These are phyloP conservation scores for Boletellus dicymbophilus DNA, from an alignment of 1,284 basidiomycete species.

Conservation along the genomic window DNA sequence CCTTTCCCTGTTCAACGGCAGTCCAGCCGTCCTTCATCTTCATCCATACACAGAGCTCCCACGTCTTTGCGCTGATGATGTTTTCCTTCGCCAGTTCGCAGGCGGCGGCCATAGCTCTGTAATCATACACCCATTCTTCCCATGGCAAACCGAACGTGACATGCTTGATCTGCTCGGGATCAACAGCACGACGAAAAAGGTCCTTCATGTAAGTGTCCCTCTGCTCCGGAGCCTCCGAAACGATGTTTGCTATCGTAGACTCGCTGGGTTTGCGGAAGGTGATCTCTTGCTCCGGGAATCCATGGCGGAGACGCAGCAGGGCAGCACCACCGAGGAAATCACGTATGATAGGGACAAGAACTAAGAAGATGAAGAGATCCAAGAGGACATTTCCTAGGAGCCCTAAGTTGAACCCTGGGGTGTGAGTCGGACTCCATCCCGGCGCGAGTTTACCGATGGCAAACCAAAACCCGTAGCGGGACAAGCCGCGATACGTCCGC, in stretches of 20 bases:
- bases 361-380: constrained; percentile 27
- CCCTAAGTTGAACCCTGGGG: constrained; percentile 16
- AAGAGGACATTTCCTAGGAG: constrained; percentile 28
- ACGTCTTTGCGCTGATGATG: constrained; percentile 20
- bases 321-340: constrained; percentile 22
- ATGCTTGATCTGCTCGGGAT: constrained; percentile 32
- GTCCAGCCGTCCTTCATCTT: constrained; percentile 28
- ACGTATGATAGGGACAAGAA: constrained; percentile 25
- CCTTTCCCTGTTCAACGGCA: constrained; percentile 30
- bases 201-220: constrained; percentile 27
- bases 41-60: constrained; percentile 37
- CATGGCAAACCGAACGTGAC: constrained; percentile 29
- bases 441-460: constrained; percentile 23
- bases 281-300: constrained; percentile 29
- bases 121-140: constrained; percentile 36
- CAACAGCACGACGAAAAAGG: constrained; percentile 27
- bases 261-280: constrained; percentile 33
- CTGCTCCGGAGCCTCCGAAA: constrained; percentile 28
- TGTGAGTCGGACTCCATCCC: constrained; percentile 2
- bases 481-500: constrained; percentile 24
- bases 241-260: constrained; percentile 27
- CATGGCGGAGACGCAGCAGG: constrained; percentile 26
- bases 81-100: constrained; percentile 21
- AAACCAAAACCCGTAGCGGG: constrained; percentile 30
- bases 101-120: constrained; percentile 30